A percentile compares a stretch with the other conserved stretches of the same genome.
Conservation (phyloP, 352 stramenopile genomes). For the Pythium plurisporium region DNA sequence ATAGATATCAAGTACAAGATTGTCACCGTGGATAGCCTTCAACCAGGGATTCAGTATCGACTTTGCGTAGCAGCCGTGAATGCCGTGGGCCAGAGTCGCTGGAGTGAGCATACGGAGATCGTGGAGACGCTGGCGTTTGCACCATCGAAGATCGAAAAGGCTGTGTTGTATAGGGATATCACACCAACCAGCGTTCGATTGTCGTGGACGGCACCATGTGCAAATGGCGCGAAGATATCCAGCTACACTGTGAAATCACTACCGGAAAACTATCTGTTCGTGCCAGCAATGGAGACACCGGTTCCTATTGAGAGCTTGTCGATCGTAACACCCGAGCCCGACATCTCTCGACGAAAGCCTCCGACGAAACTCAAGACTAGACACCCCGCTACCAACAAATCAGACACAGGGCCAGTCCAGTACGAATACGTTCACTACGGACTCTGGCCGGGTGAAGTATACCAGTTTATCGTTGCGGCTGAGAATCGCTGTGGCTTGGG, state of each 20-base stretch:
- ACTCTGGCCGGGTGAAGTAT: slow-evolving; percentile 65
- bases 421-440: slow-evolving; percentile 35
- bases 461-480: slow-evolving; percentile 66
- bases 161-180: slow-evolving; percentile 31
- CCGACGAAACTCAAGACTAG: background rate
- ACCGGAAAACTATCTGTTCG: slow-evolving; percentile 45
- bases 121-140: slow-evolving; percentile 63
- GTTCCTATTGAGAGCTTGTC: slow-evolving; percentile 30
- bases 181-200: slow-evolving; percentile 39
- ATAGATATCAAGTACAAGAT: slow-evolving; percentile 41
- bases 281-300: slow-evolving; percentile 28
- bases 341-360: background rate
- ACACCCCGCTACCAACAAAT: background rate
- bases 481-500: slow-evolving; percentile 62
- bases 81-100: slow-evolving; percentile 35
- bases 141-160: slow-evolving; percentile 41
- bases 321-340: background rate
- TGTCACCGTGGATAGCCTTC: slow-evolving; percentile 36
- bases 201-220: slow-evolving; percentile 39
- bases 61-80: slow-evolving; percentile 54
- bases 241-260: slow-evolving; percentile 53
- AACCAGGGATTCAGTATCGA: slow-evolving; percentile 51
- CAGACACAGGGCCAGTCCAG: background rate
- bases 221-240: slow-evolving; percentile 53
- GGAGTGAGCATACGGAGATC: slow-evolving; percentile 35